Percentiles rank a stretch among this genome's conserved stretches.
These are phyloP conservation scores for Schizochytrium sp. DNA, from an alignment of 108 stramenopile species.

Conservation along the genomic window DNA sequence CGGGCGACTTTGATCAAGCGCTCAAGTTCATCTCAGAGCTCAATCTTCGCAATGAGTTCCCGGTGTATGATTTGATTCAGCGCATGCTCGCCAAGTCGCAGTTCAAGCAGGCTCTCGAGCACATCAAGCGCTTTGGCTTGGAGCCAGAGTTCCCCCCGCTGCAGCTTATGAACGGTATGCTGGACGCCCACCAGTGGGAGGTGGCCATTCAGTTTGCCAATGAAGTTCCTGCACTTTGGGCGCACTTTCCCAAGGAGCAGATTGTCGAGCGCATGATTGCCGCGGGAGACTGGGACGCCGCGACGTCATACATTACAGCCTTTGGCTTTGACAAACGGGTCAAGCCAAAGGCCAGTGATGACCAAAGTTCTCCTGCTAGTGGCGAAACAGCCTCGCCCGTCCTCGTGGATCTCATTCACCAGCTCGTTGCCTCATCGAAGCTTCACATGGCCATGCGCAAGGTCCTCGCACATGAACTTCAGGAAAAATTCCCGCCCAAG, in stretches of 20 bases:
- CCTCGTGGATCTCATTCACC: not conserved
- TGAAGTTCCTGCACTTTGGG: not conserved
- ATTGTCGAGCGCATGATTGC: not conserved
- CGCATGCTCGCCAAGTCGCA: slow-evolving; percentile 4
- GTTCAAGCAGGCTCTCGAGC: slow-evolving; percentile 16
- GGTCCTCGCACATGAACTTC: not conserved
- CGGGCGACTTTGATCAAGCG: slow-evolving; percentile 4
- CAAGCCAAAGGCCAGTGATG: not conserved
- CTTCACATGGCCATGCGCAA: not conserved
- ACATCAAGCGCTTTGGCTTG: not conserved
- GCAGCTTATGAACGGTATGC: slow-evolving; percentile 17
- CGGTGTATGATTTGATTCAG: not conserved
- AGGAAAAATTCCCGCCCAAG: not conserved
- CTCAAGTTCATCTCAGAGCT: not conserved
- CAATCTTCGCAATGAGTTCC: not conserved
- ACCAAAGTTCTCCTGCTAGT: not conserved
- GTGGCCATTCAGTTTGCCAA: slow-evolving; percentile 6
- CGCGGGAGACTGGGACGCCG: not conserved
- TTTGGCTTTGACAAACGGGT: not conserved
- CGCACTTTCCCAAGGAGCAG: not conserved
- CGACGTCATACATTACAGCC: not conserved
- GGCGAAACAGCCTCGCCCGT: not conserved
- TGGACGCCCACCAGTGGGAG: slow-evolving; percentile 18
- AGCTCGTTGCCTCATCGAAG: not conserved
- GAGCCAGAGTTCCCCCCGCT: not conserved